A percentile compares a stretch with the other conserved stretches of the same genome.
phyloP scores from a whole-genome alignment of 2,329 filamentous ascomycete genomes.

The Colletotrichum melonis region DNA sequence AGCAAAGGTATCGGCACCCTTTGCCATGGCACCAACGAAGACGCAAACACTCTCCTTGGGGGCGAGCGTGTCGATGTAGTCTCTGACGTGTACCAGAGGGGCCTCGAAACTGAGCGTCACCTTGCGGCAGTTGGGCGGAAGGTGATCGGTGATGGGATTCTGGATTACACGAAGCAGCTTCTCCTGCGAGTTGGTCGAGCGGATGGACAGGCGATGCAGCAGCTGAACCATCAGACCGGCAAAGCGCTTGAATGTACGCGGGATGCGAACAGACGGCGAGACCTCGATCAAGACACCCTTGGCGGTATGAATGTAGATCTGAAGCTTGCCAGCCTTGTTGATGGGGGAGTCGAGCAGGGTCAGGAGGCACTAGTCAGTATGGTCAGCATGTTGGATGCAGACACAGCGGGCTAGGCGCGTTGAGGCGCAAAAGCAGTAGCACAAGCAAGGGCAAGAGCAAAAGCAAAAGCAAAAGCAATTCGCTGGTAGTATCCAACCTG shows the following conservation, averaged over 20 bases:
- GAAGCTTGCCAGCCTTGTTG: slow-evolving; percentile 97
- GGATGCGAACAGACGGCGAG: slow-evolving; percentile 96
- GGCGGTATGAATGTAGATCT: slow-evolving; percentile 98
- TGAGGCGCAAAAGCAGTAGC: slow-evolving; percentile 33
- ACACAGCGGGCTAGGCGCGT: slow-evolving; percentile 42
- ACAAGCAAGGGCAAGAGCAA: slow-evolving; percentile 22
- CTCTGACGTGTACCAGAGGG: slow-evolving; percentile 84
- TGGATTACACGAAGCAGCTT: slow-evolving; percentile 98
- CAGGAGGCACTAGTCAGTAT: slow-evolving; percentile 81
- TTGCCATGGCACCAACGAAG: slow-evolving; percentile 98
- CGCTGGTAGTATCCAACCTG: slow-evolving; percentile 73
- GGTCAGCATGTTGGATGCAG: slow-evolving; percentile 60
- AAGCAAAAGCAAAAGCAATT: slow-evolving; percentile 29
- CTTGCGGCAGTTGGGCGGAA: slow-evolving; percentile 97
- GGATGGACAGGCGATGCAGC: slow-evolving; percentile 93
- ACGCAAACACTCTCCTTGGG: slow-evolving; percentile 95
- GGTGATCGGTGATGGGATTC: slow-evolving; percentile 96
- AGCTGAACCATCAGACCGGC: slow-evolving; percentile 99
- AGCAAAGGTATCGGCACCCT: slow-evolving; percentile 94
- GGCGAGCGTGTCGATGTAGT: slow-evolving; percentile 85
- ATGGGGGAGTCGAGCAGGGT: slow-evolving; percentile 97
- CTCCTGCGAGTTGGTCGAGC: slow-evolving; percentile 96
- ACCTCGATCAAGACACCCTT: slow-evolving; percentile 98
- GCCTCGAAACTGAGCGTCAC: slow-evolving; percentile 96
- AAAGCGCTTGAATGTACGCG: slow-evolving; percentile 98